These are phyloP conservation scores for Diutina neorugosa DNA, from an alignment of 1,139 yeast genomes.

Conservation along the genomic window DNA sequence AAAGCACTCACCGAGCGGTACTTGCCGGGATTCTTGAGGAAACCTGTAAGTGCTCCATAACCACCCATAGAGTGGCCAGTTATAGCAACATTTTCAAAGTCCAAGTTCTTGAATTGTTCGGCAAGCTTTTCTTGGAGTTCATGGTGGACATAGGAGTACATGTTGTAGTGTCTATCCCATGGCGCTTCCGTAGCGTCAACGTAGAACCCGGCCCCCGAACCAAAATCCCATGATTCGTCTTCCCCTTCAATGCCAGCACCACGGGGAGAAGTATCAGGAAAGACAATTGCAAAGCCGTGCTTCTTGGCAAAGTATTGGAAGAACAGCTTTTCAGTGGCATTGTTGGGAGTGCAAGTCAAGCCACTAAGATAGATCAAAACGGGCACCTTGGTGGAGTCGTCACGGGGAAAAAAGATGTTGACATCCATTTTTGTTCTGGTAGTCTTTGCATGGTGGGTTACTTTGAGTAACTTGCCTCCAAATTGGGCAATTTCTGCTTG, in stretches of 20 bases:
- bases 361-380: conserved; percentile 78
- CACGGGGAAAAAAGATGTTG: conserved; percentile 62
- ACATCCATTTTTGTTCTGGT: conserved; percentile 74
- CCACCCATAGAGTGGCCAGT: conserved; percentile 99
- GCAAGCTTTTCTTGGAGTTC: conserved; percentile 52
- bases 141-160: conserved; percentile 72
- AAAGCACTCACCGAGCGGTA: conserved; percentile 84
- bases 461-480: conserved; percentile 26
- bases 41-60: conserved; percentile 78
- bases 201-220: conserved; percentile 92
- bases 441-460: conserved; percentile 55
- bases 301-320: conserved; percentile 73
- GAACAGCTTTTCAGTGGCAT: conserved; percentile 90
- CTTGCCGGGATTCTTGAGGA: conserved; percentile 56
- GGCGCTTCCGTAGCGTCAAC: conserved; percentile 70
- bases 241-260: conserved; percentile 81
- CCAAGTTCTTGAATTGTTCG: conserved; percentile 36
- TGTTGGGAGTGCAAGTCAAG: conserved; percentile 85
- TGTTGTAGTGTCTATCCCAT: conserved; percentile 62
- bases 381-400: conserved; percentile 33
- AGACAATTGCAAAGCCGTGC: conserved; percentile 77
- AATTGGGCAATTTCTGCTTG: background rate
- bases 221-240: conserved; percentile 80
- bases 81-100: conserved; percentile 49
- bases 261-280: conserved; percentile 96